Base-by-base conservation (phyloP, 1,139 yeast species). In the Candida albicans region DNA sequence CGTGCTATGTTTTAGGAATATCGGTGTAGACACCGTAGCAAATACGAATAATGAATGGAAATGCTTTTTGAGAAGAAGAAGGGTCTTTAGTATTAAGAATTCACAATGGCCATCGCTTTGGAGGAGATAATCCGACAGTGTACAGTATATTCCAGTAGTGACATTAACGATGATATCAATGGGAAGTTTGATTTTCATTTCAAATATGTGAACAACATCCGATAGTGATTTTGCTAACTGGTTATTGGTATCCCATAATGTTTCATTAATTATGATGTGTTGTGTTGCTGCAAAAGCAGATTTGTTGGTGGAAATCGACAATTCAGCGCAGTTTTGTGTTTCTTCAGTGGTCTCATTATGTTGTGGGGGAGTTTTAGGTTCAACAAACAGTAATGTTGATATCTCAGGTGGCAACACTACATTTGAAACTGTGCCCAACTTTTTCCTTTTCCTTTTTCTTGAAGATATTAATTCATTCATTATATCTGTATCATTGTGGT, bases 101-200 rank as follows among this genome's bases (percentile, higher is more conserved):
- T 46, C 41, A 18, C 25, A 28, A 2, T 36, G 24, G 1, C 13
- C 14, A 31, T 49, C 45, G 11, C 35, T 33, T 39, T 50, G 52
- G 25, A 48, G 18, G 6, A 50, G 25, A 15, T 36, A 36, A 14
- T 44, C 43, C 11, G 43, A 43, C 1, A 37, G n/a, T 5, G 45
- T 32, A 13, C 42, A 13, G 22, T 32, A 34, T 9, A 50, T 42
- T 8, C 49, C 52, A 15, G 50, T 39, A 9, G 26, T 30, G n/a
- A 41, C 35, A 32, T 50, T 50, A 10, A 50, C 33, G 10, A 46
- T 35, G 10, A 50, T 39, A 30, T 50, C 51, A n/a, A 44, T 38
- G 1, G 37, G 39, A 37, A 46, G 35, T 3, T 15, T 14, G 26
- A 41, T 39, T 22, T 42, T 41, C 10, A 24, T 39, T 39, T 48